Conservation (phyloP, 176 grass and related monocot genomes). For the Triticum turgidum region DNA sequence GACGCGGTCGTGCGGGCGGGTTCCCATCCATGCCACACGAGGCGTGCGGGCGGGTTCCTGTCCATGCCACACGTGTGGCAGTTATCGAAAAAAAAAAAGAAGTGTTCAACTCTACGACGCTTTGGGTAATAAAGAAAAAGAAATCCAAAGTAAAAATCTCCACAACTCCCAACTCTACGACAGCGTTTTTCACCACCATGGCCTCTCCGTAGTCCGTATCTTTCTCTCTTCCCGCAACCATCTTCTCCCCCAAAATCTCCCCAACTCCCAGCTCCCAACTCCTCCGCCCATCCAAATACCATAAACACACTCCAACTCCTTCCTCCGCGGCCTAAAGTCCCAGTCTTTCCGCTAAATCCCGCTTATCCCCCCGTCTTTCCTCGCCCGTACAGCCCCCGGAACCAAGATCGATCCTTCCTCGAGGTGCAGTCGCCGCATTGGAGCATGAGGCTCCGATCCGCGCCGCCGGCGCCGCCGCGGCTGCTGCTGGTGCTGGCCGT, state of each 20-base stretch:
- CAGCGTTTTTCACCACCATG: background rate
- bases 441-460: conserved; percentile 19
- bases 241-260: background rate
- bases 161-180: no score
- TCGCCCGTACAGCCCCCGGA: background rate
- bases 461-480: background rate
- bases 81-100: no score
- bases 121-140: no score
- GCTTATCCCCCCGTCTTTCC: background rate
- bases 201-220: background rate
- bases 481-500: background rate
- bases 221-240: conserved; percentile 11
- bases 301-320: conserved; percentile 4
- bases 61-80: no score
- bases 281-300: background rate
- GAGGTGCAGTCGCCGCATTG: background rate
- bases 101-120: no score
- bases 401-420: background rate
- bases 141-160: no score
- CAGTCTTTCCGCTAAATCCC: background rate
- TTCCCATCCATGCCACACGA: no score
- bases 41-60: no score
- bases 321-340: background rate
- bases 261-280: background rate
- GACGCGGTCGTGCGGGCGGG: no score